Base-by-base conservation (phyloP, 495 filamentous ascomycete genomes). In the Xylaria bambusicola region DNA sequence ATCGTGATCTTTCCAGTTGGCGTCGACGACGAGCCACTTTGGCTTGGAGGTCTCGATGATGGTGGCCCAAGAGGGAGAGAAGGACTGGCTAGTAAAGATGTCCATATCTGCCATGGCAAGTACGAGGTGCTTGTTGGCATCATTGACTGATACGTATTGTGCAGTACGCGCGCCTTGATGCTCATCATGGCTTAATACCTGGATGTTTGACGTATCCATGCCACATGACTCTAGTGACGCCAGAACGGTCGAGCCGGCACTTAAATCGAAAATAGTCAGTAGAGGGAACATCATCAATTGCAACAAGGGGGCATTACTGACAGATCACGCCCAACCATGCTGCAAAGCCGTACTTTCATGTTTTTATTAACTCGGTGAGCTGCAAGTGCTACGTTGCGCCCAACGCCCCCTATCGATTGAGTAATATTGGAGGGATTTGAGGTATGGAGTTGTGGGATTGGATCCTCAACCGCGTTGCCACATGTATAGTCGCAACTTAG, bases 21-120 rank as follows among this genome's bases (percentile, higher is more conserved):
- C 90, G 66, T 97, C 92, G 9, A 94, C 76, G 20, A 93, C 84
- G 46, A 92, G 75, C 86, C 87, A 91, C 60, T 84, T 84, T 2
- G 91, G 88, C 52, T 79, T 80, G 9, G 79, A 73, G 12, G 68
- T 73, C 20, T 73, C 65, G 9, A 91, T 68, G 27, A 85, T 71
- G 7, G 83, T 80, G 42, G 82, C 80, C 87, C 87, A 91, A 66
- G 73, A 82, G 61, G 59, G 66, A 0, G 78, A 70, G 65, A 78
- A 79, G 3, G 70, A 72, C 40, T 78, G 71, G 6, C 61, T 71
- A 51, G 91, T 85, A 59, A 97, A 80, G 67, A 98, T 94, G 50
- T 76, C 78, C 91, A 98, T 97, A 69, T 98, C 94, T 17, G 94
- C 91, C 89, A 97, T 95, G 51, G 91, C 93, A 44, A 96, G 68